A percentile compares a stretch with the other conserved stretches of the same genome.
These are phyloP conservation scores for Ceriops decandra DNA, from an alignment of 345 rosid species.

Conservation along the genomic window DNA sequence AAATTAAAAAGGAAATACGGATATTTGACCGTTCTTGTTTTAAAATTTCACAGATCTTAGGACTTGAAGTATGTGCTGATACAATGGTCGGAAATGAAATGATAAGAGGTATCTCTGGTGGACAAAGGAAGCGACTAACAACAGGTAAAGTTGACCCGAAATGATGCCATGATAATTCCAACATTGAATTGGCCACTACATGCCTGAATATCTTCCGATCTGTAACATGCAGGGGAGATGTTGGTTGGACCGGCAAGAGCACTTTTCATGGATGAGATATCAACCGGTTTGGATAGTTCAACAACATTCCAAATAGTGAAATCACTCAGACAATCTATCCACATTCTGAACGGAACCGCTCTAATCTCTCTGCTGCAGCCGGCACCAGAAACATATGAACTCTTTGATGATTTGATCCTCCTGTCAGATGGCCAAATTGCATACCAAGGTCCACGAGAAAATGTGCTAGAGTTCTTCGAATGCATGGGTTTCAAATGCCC, in stretches of 20 bases:
- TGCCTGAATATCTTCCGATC: not conserved
- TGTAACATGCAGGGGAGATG: conserved; percentile 21
- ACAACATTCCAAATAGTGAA: conserved; percentile 21
- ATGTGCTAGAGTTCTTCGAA: conserved; percentile 11
- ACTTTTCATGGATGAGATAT: conserved; percentile 23
- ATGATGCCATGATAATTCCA: not conserved
- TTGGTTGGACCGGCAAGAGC: conserved; percentile 19
- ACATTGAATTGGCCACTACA: not conserved
- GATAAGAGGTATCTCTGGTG: conserved; percentile 26
- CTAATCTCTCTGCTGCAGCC: conserved; percentile 21
- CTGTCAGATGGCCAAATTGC: conserved; percentile 18
- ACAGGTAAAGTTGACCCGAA: conserved; percentile 14
- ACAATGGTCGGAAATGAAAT: conserved; percentile 37
- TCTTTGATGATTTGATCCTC: conserved; percentile 20
- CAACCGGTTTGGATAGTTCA: conserved; percentile 25
- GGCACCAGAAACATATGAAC: conserved; percentile 17
- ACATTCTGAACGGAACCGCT: conserved; percentile 13
- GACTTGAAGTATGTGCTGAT: conserved; percentile 61
- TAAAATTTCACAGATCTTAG: conserved; percentile 38
- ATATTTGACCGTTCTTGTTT: not conserved
- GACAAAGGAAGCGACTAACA: conserved; percentile 26
- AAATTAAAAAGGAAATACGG: not conserved
- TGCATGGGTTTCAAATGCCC: conserved; percentile 27
- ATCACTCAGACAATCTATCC: conserved; percentile 17
- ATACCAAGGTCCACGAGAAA: conserved; percentile 18